A percentile compares a stretch with the other conserved stretches of the same genome.
Evolutionary conservation across 2,329 filamentous ascomycete species (phyloP).

Genomic region (Calonectria honghensis): DNA sequence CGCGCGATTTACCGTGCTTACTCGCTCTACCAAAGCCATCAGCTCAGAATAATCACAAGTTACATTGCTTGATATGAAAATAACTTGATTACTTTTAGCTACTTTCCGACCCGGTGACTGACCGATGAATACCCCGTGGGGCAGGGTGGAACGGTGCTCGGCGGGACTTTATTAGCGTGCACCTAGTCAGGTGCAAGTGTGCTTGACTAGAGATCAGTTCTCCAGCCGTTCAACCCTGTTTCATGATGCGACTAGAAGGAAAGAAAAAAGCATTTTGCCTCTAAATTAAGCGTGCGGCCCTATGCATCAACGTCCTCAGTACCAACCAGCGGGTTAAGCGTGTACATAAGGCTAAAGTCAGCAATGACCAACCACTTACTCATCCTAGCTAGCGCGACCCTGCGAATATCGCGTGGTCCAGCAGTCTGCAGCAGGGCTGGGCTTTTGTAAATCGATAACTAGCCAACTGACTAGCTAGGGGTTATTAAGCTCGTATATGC

Average conservation of each 20-base stretch:
- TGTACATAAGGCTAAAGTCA: constrained; percentile 1
- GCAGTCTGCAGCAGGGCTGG: background rate
- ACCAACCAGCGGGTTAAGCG: background rate
- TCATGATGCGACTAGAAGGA: background rate
- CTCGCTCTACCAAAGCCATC: too few relatives aligned
- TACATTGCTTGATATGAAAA: too few relatives aligned
- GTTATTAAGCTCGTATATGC: constrained; percentile 10
- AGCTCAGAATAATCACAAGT: too few relatives aligned
- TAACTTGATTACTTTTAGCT: too few relatives aligned
- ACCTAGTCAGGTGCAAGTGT: background rate
- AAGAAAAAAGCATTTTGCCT: constrained; percentile 1
- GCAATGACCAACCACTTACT: constrained; percentile 21
- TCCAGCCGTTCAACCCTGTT: background rate
- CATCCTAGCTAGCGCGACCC: background rate
- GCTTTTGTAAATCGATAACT: background rate
- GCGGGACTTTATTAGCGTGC: background rate
- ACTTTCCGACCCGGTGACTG: too few relatives aligned
- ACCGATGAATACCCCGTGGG: background rate
- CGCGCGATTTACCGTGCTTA: too few relatives aligned
- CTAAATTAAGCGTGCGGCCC: constrained; percentile 3
- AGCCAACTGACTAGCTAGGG: background rate
- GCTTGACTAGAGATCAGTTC: background rate
- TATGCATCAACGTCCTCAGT: background rate
- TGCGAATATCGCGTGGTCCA: background rate
- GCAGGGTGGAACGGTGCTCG: background rate